Base-by-base conservation (phyloP, 1,139 yeast genomes). In the Pichia sp. region DNA sequence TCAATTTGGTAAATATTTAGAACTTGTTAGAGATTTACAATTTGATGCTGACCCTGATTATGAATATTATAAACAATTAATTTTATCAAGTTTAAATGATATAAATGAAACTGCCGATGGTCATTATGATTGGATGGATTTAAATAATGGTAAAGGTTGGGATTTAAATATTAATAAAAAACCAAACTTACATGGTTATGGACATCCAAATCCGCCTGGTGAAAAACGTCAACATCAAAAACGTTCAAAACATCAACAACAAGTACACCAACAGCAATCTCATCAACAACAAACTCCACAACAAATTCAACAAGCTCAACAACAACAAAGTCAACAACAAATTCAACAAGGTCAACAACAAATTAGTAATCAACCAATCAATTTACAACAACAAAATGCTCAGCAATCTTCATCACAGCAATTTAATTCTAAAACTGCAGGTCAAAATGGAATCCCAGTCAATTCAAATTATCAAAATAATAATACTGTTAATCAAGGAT, bases 131-230 rank as follows among this genome's bases (percentile, higher is more conserved):
- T 86, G 95, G 95, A 84, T 85, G 91, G 83, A 83, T 61, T 71
- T 86, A 60, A 86, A 86, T 63, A 83, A 83, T 46, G 95, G 95
- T 50, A 79, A 80, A 64, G 95, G 95, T 43, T 86, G 93, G 93
- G 95, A 86, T 69, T 80, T 86, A 30, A 73, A 86, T 7, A 79
- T 85, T 58, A 86, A 85, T 66, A 86, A 84, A 66, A 86, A 85
- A 67, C 89, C 93, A 53, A 86, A 86, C 61, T 70, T 86, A 56
- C 93, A 86, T 68, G 95, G 95, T 14, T 86, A 86, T 65, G 88
- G 88, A 6, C 82, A 82, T 60, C 87, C 87, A 39, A 81, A 78
- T 57, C 87, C 87, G 27, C 82, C 85, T 41, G 79, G 79, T 54
- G 83, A 78, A 42, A 69, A 80, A 58, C 80, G 77, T 52, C 74